Percentiles rank a stretch among this genome's conserved stretches.
These are phyloP conservation scores for Cystobasidium tubakii DNA, from an alignment of 768 basidiomycete genomes.

Conservation along the genomic window DNA sequence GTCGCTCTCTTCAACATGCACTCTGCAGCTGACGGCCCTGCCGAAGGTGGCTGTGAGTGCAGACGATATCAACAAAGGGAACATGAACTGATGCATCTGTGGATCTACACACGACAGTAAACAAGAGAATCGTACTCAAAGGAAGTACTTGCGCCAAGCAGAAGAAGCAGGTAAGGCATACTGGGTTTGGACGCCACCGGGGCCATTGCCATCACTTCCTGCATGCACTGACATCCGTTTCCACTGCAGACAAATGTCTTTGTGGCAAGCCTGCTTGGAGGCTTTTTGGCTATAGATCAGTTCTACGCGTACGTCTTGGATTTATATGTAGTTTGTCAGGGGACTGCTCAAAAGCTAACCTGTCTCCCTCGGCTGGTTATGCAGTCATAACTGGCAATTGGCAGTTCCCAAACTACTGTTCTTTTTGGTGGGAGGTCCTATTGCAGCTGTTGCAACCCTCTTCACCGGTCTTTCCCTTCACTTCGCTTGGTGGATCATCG, in stretches of 20 bases:
- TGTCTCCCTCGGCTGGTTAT: neutral
- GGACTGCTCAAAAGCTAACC: conserved; percentile 7
- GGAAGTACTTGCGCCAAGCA: neutral
- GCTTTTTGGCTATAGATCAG: neutral
- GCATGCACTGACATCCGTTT: neutral
- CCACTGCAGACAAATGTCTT: neutral
- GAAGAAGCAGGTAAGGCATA: neutral
- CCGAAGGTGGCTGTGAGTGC: neutral
- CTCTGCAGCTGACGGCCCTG: neutral
- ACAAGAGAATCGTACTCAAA: neutral
- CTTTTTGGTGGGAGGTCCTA: neutral
- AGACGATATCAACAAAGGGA: too few relatives aligned
- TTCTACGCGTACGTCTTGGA: conserved; percentile 11
- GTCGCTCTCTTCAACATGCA: neutral
- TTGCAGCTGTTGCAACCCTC: neutral
- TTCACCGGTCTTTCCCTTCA: conserved; percentile 28
- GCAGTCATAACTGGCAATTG: conserved; percentile 15
- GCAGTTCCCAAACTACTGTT: conserved; percentile 24
- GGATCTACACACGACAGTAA: too few relatives aligned
- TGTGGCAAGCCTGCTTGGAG: conserved; percentile 1
- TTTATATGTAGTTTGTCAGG: too few relatives aligned
- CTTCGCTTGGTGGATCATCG: conserved; percentile 17
- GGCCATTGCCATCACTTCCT: neutral
- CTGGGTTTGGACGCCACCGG: neutral
- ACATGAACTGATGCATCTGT: too few relatives aligned